phyloP scores from a whole-genome alignment of 1,284 basidiomycete genomes.

The Trichosporon sp. region DNA sequence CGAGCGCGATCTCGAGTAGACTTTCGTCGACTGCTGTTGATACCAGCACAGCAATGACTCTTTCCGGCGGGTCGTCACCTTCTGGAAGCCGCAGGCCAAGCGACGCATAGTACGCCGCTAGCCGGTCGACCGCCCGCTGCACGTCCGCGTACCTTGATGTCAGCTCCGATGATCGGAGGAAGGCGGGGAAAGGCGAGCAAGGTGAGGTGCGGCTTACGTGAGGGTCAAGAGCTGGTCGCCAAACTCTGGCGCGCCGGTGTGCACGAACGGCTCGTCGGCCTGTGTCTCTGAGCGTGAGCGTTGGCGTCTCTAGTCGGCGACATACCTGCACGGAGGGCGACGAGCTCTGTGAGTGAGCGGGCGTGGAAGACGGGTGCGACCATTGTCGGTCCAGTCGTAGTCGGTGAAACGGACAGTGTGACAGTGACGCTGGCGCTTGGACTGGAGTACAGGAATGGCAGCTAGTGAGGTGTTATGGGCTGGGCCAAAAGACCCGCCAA shows the following conservation, averaged over 20 bases:
- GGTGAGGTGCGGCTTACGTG: constrained; percentile 23
- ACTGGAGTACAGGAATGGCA: too few species aligned
- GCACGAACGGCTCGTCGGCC: constrained; percentile 37
- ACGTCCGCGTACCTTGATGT: constrained; percentile 44
- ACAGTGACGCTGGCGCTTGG: too few species aligned
- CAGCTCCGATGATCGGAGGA: background rate
- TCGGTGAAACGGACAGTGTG: too few species aligned
- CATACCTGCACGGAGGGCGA: constrained; percentile 38
- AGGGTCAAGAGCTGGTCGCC: constrained; percentile 40
- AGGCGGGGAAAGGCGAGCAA: background rate
- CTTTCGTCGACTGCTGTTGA: constrained; percentile 51
- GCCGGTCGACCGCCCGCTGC: constrained; percentile 48
- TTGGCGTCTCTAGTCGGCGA: background rate
- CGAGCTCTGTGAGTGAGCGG: constrained; percentile 38
- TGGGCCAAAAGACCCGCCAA: too few species aligned
- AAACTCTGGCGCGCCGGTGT: constrained; percentile 44
- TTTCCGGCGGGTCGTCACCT: constrained; percentile 36
- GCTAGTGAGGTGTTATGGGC: too few species aligned
- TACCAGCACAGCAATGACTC: constrained; percentile 48
- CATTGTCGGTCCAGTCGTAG: constrained; percentile 19
- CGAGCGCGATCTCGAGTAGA: constrained; percentile 52
- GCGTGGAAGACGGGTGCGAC: constrained; percentile 37
- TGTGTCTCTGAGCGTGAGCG: constrained; percentile 25
- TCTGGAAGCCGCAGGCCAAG: constrained; percentile 19
- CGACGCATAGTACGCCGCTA: constrained; percentile 48